These are phyloP conservation scores for Furcasterigmium furcatum DNA, from an alignment of 2,329 filamentous ascomycete species.

Conservation along the genomic window DNA sequence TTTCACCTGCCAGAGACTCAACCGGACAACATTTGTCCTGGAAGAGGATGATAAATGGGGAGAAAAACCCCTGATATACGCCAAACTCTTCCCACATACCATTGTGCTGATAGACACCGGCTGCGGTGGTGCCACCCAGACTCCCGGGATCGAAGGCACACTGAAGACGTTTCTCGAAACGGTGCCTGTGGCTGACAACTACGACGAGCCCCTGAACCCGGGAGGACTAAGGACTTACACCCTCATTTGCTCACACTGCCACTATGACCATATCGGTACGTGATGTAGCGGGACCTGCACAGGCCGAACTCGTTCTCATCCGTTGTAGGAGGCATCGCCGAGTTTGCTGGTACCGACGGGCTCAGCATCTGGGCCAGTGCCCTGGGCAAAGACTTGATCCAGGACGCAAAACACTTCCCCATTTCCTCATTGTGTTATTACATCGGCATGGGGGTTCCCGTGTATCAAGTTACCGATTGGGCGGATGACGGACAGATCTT, in stretches of 20 bases:
- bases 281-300: background rate
- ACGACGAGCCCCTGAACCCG: slow-evolving; percentile 30
- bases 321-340: slow-evolving; percentile 25
- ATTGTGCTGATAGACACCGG: slow-evolving; percentile 41
- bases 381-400: slow-evolving; percentile 32
- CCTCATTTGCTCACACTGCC: slow-evolving; percentile 42
- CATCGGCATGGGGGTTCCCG: slow-evolving; percentile 28
- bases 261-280: slow-evolving; percentile 36
- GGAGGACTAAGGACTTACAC: slow-evolving; percentile 27
- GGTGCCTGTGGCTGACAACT: slow-evolving; percentile 28
- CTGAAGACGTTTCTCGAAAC: slow-evolving; percentile 38
- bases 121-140: slow-evolving; percentile 31
- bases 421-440: slow-evolving; percentile 35
- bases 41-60: slow-evolving; percentile 37
- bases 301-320: background rate
- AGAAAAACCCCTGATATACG: slow-evolving; percentile 43
- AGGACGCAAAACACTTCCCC: slow-evolving; percentile 26
- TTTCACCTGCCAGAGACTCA: slow-evolving; percentile 20
- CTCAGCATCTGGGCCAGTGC: slow-evolving; percentile 27
- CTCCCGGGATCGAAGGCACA: slow-evolving; percentile 18
- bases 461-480: slow-evolving; percentile 37
- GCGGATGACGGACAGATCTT: slow-evolving; percentile 27
- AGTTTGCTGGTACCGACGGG: slow-evolving; percentile 22
- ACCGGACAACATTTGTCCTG: slow-evolving; percentile 38
- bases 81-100: slow-evolving; percentile 31